Conservation (phyloP, 768 basidiomycete species). For the Mycena galopus region DNA sequence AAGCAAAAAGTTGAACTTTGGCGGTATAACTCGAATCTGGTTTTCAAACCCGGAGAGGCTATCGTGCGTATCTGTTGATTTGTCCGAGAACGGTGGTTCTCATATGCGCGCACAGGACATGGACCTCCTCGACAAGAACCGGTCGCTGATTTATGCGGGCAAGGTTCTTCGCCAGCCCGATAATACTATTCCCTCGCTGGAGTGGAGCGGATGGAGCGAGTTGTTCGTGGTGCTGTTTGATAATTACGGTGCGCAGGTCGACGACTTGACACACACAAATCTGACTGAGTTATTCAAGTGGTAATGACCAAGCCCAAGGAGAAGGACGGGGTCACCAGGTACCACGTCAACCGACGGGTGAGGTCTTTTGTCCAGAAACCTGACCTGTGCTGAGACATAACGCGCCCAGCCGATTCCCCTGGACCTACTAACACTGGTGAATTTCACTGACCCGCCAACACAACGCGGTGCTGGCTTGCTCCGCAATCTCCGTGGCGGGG, state of each 20-base stretch:
- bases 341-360: constrained; percentile 86
- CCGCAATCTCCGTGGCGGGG: constrained; percentile 65
- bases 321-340: constrained; percentile 80
- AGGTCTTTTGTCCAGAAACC: constrained; percentile 40
- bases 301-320: constrained; percentile 91
- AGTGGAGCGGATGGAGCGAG: constrained; percentile 83
- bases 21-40: constrained; percentile 83
- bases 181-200: constrained; percentile 26
- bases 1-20: constrained; percentile 93
- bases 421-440: constrained; percentile 89
- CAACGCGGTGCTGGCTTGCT: constrained; percentile 82
- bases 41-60: constrained; percentile 83
- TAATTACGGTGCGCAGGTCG: constrained; percentile 79
- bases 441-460: constrained; percentile 84
- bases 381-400: constrained; percentile 20
- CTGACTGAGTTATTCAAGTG: constrained; percentile 58
- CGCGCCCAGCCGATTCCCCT: constrained; percentile 86
- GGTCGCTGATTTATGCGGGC: constrained; percentile 87
- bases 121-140: constrained; percentile 86
- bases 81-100: constrained; percentile 1
- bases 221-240: constrained; percentile 93
- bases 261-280: neutral
- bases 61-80: constrained; percentile 58
- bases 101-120: constrained; percentile 69
- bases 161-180: constrained; percentile 90